Conservation (phyloP, 2,329 filamentous ascomycete species). For the Pyricularia pennisetigena region DNA sequence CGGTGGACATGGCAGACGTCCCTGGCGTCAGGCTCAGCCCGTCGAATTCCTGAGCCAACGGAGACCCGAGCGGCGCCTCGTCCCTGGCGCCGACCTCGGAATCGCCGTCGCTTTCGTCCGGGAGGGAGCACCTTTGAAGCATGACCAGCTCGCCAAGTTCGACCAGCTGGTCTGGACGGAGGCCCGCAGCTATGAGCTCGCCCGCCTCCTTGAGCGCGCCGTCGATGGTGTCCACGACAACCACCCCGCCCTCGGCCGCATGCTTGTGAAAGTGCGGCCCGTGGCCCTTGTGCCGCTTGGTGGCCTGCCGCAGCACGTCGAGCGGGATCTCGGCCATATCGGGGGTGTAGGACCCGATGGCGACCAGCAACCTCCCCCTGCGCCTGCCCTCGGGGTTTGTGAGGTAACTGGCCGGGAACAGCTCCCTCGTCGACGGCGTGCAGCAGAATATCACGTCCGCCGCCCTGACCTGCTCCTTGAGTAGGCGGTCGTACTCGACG, state of each 20-base stretch:
- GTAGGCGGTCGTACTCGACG: conserved; percentile 53
- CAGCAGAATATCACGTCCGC: conserved; percentile 84
- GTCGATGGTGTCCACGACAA: conserved; percentile 68
- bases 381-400: conserved; percentile 60
- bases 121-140: conserved; percentile 28
- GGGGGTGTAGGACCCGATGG: conserved; percentile 58
- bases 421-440: conserved; percentile 61
- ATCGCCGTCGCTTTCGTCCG: conserved; percentile 15
- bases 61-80: not conserved
- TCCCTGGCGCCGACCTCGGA: conserved; percentile 11
- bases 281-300: conserved; percentile 27
- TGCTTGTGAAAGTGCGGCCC: conserved; percentile 50
- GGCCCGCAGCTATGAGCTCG: conserved; percentile 70
- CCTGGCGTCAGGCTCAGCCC: conserved; percentile 8
- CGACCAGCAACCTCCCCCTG: conserved; percentile 57
- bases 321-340: conserved; percentile 78
- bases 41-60: conserved; percentile 7
- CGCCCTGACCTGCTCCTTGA: conserved; percentile 60
- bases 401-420: conserved; percentile 67
- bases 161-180: conserved; percentile 67
- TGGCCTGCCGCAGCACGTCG: conserved; percentile 59
- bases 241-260: conserved; percentile 51
- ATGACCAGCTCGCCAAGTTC: conserved; percentile 78
- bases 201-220: conserved; percentile 76
- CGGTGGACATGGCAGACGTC: conserved; percentile 28